Evolutionary conservation across 108 stramenopile species (phyloP), one percentile per base, ranked within the genome.

Genomic region (Epithemia pelagica): DNA sequence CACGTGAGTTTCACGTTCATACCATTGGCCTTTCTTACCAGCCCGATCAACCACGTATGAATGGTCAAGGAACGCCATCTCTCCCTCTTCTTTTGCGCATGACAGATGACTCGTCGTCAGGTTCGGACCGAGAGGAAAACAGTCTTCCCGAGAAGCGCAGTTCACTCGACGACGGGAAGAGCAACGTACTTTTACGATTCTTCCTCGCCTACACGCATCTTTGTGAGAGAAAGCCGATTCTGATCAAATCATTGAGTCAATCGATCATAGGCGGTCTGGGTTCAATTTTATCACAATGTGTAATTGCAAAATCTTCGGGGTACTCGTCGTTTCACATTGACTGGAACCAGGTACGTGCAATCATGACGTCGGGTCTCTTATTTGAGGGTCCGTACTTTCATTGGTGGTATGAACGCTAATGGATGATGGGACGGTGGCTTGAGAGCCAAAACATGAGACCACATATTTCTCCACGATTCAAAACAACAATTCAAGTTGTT

Each of bases 311-410:
- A 46, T 46, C 37, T 15, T 46, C 37, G 5, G 37, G 37, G 15
- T 46, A 46, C 15, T 46, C 37, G 15, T 46, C 37, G 15, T 46
- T 5, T 15, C 37, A 46, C 10, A 46, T 46, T 46, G 37, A 46
- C 37, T 69, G 55, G 57, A 25, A 55, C 15, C 75, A 70, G 2
- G 8, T 72, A 26, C 26, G 25, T 18, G 52, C 71, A 20, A 72
- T 76, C 53, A 61, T 68, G 15, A 26, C 67, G 5, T 67, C 55
- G 22, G 71, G 71, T 26, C 1, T 67, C 22, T 20, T 76, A 8
- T 76, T 71, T 30, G 66, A 66, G 5, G 75, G 75, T 24, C 75
- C 70, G 3, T 76, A 53, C 56, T 30, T 76, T 32, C 75, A 76
- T 46, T 51, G 46, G 26, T 76, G 66, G 65, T 76, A 76, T 61